Conservation (phyloP, 2,329 filamentous ascomycete genomes). For the Fusarium coffeatum region DNA sequence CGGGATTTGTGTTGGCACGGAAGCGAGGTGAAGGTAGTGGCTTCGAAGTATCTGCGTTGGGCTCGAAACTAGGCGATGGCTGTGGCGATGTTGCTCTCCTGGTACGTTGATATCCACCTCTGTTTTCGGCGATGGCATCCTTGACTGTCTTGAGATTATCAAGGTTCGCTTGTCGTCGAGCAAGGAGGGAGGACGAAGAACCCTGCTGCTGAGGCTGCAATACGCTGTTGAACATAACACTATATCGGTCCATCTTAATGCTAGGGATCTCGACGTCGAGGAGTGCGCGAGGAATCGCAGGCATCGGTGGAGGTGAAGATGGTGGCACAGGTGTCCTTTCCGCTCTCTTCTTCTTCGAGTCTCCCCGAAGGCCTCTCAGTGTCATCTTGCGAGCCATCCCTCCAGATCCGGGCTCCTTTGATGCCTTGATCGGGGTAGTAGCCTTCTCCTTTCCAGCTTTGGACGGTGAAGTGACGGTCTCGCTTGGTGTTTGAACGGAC, state of each 20-base stretch:
- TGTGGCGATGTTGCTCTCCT: slow-evolving; percentile 64
- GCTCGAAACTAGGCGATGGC: slow-evolving; percentile 57
- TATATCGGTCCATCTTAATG: slow-evolving; percentile 87
- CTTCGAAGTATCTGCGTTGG: slow-evolving; percentile 11
- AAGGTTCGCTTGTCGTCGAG: slow-evolving; percentile 68
- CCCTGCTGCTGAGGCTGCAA: slow-evolving; percentile 62
- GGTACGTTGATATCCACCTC: slow-evolving; percentile 47
- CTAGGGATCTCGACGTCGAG: slow-evolving; percentile 85
- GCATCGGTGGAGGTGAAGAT: slow-evolving; percentile 37
- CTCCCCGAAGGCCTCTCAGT: slow-evolving; percentile 42
- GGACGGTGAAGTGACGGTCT: slow-evolving; percentile 18
- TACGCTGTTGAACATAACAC: slow-evolving; percentile 89
- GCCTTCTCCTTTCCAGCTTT: slow-evolving; percentile 31
- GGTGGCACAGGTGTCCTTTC: slow-evolving; percentile 34
- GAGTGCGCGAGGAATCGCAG: slow-evolving; percentile 49
- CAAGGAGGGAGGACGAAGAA: slow-evolving; percentile 56
- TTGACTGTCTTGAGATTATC: slow-evolving; percentile 68
- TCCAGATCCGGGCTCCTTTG: slow-evolving; percentile 38
- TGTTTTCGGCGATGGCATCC: slow-evolving; percentile 56
- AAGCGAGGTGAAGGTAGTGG: slow-evolving; percentile 53
- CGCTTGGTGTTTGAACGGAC: slow-evolving; percentile 13
- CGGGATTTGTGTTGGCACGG: slow-evolving; percentile 68
- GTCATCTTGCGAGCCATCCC: slow-evolving; percentile 46
- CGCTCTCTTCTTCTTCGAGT: slow-evolving; percentile 37
- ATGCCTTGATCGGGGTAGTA: slow-evolving; percentile 20